Conservation (phyloP, 2,329 filamentous ascomycete genomes). For the Coleophoma crateriformis region DNA sequence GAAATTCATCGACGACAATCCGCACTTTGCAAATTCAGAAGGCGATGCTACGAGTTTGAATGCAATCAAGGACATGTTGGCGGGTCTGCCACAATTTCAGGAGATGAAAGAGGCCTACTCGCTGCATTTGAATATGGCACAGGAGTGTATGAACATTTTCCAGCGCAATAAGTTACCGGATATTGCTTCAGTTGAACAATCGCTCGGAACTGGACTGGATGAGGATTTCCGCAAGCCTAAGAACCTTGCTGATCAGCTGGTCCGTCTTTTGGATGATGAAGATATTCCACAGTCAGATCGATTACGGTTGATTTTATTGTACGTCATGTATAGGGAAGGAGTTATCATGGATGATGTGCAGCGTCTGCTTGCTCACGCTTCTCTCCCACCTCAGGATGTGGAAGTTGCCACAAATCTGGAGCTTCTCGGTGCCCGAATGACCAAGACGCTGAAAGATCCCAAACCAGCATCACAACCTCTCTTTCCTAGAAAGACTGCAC, state of each 20-base stretch:
- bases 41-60: slow-evolving; percentile 72
- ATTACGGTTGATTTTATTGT: slow-evolving; percentile 78
- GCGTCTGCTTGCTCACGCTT: slow-evolving; percentile 77
- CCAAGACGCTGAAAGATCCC: slow-evolving; percentile 71
- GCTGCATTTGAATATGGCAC: slow-evolving; percentile 90
- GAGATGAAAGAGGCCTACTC: slow-evolving; percentile 95
- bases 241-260: slow-evolving; percentile 78
- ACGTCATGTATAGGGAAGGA: slow-evolving; percentile 80
- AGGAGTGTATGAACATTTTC: slow-evolving; percentile 95
- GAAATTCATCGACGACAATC: slow-evolving; percentile 84
- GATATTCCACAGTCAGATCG: slow-evolving; percentile 67
- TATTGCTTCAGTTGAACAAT: slow-evolving; percentile 84
- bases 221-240: slow-evolving; percentile 91
- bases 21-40: slow-evolving; percentile 77
- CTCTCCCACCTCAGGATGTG: slow-evolving; percentile 68
- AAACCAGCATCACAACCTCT: slow-evolving; percentile 60
- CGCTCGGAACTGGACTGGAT: slow-evolving; percentile 83
- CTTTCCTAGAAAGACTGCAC: slow-evolving; percentile 62
- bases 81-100: slow-evolving; percentile 87
- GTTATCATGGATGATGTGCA: slow-evolving; percentile 78
- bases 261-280: slow-evolving; percentile 83
- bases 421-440: slow-evolving; percentile 70
- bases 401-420: slow-evolving; percentile 74
- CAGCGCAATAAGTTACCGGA: slow-evolving; percentile 80
- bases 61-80: slow-evolving; percentile 95